phyloP scores from a whole-genome alignment of 2,329 filamentous ascomycete genomes.

The Stromatinia cepivora region DNA sequence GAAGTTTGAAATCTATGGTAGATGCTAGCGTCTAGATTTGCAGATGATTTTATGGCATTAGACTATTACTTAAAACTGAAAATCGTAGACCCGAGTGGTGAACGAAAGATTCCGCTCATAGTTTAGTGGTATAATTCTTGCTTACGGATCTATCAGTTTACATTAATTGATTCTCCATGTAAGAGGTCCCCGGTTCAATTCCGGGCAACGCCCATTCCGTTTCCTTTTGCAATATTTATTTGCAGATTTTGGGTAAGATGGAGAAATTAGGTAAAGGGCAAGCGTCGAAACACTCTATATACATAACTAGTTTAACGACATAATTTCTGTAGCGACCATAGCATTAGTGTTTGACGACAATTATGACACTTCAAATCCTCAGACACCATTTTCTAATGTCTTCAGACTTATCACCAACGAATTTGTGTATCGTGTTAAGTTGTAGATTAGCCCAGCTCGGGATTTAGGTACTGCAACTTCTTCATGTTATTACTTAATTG shows the following conservation, averaged over 20 bases:
- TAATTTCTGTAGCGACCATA: constrained; percentile 29
- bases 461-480: constrained; percentile 21
- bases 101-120: too few relatives aligned
- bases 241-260: neutral
- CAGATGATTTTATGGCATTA: neutral
- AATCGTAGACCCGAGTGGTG: too few relatives aligned
- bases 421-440: constrained; percentile 22
- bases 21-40: neutral
- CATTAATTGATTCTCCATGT: neutral
- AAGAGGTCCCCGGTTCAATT: constrained; percentile 24
- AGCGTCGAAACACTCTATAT: constrained; percentile 13
- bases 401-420: constrained; percentile 25
- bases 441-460: constrained; percentile 24
- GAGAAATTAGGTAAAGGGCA: neutral
- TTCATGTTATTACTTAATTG: neutral
- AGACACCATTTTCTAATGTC: constrained; percentile 18
- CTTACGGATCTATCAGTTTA: constrained; percentile 8
- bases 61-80: too few relatives aligned
- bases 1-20: neutral
- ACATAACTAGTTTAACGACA: neutral
- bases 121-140: constrained; percentile 25
- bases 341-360: constrained; percentile 17
- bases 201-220: neutral
- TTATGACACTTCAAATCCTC: constrained; percentile 24
- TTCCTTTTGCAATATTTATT: neutral